Percentiles rank a stretch among this genome's conserved stretches.
phyloP scores from a whole-genome alignment of 768 basidiomycete species.

The Butyriboletus loyo region DNA sequence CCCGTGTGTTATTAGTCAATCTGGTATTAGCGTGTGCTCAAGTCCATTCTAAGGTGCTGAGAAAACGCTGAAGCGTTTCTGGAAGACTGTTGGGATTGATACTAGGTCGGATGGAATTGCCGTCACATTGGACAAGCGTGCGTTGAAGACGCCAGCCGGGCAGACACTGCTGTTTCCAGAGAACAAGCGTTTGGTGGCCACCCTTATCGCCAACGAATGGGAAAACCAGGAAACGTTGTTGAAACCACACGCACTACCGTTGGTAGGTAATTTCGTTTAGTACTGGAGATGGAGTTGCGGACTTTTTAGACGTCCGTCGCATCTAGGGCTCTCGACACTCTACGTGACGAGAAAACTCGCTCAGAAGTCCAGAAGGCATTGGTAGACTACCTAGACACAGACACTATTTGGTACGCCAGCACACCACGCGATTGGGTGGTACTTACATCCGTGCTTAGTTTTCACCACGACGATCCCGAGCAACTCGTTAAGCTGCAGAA shows the following conservation, averaged over 20 bases:
- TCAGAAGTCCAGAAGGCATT: constrained; percentile 64
- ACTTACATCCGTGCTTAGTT: constrained; percentile 44
- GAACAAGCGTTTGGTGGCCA: constrained; percentile 68
- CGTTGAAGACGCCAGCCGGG: constrained; percentile 89
- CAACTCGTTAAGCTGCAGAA: constrained; percentile 75
- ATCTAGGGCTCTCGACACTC: constrained; percentile 83
- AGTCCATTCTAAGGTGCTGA: constrained; percentile 64
- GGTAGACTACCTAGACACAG: constrained; percentile 87
- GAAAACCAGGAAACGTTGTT: constrained; percentile 84
- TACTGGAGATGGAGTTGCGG: constrained; percentile 6
- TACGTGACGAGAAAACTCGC: constrained; percentile 55
- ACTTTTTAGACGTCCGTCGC: constrained; percentile 77
- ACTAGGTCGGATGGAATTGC: constrained; percentile 48
- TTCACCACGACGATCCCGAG: constrained; percentile 76
- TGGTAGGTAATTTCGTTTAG: constrained; percentile 50
- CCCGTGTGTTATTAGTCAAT: constrained; percentile 44
- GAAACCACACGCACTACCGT: constrained; percentile 87
- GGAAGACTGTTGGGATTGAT: constrained; percentile 87
- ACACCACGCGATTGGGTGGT: neutral
- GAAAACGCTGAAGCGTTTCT: constrained; percentile 84
- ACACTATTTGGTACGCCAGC: constrained; percentile 76
- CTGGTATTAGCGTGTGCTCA: neutral
- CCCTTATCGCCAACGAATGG: constrained; percentile 94
- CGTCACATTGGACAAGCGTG: constrained; percentile 77
- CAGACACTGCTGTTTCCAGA: constrained; percentile 67